Conservation (phyloP, 768 basidiomycete genomes). For the Lactarius evosmus region DNA sequence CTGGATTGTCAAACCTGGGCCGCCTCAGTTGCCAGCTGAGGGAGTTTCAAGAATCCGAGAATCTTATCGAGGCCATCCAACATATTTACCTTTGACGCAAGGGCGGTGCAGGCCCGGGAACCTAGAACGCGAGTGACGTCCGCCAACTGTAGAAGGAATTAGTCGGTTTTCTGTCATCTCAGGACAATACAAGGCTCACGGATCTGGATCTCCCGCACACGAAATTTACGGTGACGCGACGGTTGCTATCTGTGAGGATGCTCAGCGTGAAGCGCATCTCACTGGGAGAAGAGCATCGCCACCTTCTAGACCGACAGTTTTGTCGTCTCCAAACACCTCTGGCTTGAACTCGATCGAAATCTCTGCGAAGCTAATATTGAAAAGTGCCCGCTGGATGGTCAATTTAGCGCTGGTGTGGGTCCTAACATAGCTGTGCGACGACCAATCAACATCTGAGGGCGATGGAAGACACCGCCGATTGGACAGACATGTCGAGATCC, state of each 20-base stretch:
- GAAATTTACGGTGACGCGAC: not conserved
- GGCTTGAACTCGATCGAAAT: not conserved
- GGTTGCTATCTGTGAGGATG: not conserved
- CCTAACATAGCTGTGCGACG: not conserved
- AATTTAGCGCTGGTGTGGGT: not conserved
- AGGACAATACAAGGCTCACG: not conserved
- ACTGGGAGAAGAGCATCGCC: not conserved
- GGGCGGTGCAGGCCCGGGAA: not conserved
- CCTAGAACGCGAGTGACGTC: not conserved
- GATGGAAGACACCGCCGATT: not conserved
- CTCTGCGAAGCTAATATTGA: not conserved
- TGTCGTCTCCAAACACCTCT: not conserved
- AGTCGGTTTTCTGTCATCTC: not conserved
- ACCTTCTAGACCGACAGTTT: not conserved
- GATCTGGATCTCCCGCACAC: not conserved
- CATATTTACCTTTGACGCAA: not conserved
- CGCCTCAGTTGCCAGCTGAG: not conserved
- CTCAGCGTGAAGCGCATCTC: not conserved
- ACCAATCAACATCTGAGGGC: not conserved
- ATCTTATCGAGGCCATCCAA: not conserved
- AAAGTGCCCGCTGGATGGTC: not conserved
- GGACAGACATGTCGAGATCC: not conserved
- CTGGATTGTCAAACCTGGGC: not conserved
- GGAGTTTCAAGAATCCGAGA: not conserved
- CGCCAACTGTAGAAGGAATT: not conserved